Evolutionary conservation across 768 basidiomycete species (phyloP).

Genomic region (Cytidiella melzeri): DNA sequence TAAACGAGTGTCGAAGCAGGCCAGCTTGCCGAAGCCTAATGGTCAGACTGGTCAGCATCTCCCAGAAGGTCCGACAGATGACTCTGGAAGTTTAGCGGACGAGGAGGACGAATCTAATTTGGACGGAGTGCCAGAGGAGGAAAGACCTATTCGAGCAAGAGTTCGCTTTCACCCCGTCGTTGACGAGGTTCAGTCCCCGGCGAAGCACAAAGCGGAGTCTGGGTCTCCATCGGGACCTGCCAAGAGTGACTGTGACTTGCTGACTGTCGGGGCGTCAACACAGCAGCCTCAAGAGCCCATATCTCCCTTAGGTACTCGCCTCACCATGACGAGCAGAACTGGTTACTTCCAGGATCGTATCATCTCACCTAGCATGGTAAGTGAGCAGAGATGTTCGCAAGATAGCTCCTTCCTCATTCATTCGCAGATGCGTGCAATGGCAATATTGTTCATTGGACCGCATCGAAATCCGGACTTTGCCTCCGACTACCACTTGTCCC

Average conservation of each 20-base stretch:
- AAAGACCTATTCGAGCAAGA: conserved; percentile 69
- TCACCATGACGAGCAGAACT: conserved; percentile 93
- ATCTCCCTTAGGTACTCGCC: conserved; percentile 79
- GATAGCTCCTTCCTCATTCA: not conserved
- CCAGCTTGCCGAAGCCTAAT: not conserved
- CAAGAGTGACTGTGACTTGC: too few species aligned
- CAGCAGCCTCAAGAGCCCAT: conserved; percentile 20
- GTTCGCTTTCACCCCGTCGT: conserved; percentile 40
- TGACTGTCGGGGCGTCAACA: not conserved
- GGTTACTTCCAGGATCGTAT: conserved; percentile 93
- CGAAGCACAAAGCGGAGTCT: not conserved
- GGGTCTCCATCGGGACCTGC: not conserved
- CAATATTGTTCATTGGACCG: conserved; percentile 93
- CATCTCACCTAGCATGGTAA: conserved; percentile 92
- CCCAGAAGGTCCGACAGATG: conserved; percentile 27
- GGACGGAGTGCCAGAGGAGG: conserved; percentile 51
- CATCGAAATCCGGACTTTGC: conserved; percentile 90
- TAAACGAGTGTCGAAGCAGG: conserved; percentile 6
- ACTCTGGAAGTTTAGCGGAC: conserved; percentile 48
- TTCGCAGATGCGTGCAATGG: conserved; percentile 96
- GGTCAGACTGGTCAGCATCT: not conserved
- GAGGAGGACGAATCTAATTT: conserved; percentile 45
- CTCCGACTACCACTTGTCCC: conserved; percentile 94
- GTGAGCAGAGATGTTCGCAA: conserved; percentile 24
- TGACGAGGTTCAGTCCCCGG: conserved; percentile 6